Evolutionary conservation across 495 filamentous ascomycete genomes (phyloP), one percentile per base, ranked within the genome.

Genomic region (Neurospora sp.): DNA sequence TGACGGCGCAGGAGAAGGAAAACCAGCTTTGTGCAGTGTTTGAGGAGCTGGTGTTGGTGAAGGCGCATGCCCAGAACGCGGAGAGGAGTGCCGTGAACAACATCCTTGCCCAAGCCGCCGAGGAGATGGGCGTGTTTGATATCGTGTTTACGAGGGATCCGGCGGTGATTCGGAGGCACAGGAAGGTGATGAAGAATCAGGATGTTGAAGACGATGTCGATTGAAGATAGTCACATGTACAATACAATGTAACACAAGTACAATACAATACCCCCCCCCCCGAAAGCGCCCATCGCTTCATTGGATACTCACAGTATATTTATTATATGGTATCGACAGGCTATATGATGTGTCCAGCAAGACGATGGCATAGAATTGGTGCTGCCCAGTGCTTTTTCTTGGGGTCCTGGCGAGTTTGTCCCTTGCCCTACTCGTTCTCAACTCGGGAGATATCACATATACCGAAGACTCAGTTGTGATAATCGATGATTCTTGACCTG

Each of bases 91-190:
- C 88, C 69, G 75, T 79, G 3, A 77, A 84, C 47, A 78, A 71
- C 4, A n/a, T 73, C 42, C 70, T 90, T 35, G 76, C 77, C 31
- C 74, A 78, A 27, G 86, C 86, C 27, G 87, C 88, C 18, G 70
- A 72, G 68, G 87, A 89, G 72, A 90, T 91, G 89, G 85, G 86
- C 8, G 84, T 87, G 73, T 80, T 80, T 42, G 79, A 81, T 75
- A 75, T 80, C 39, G 71, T 79, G 14, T 39, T 79, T 5, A n/a
- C n/a, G 47, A 74, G 47, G 39, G 74, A 80, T 68, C 42, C 68
- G 35, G 72, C 42, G 68, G 22, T 47, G 72, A 78, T 80, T 59
- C 72, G 71, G 9, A 74, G 27, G 76, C 45, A 71, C 39, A 74
- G 69, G 69, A 81, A 81, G 71, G 35, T 76, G 22, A 69, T 72